A percentile compares a stretch with the other conserved stretches of the same genome.
Conservation (phyloP, 1,284 basidiomycete genomes). For the Rhodotorula sp. region DNA sequence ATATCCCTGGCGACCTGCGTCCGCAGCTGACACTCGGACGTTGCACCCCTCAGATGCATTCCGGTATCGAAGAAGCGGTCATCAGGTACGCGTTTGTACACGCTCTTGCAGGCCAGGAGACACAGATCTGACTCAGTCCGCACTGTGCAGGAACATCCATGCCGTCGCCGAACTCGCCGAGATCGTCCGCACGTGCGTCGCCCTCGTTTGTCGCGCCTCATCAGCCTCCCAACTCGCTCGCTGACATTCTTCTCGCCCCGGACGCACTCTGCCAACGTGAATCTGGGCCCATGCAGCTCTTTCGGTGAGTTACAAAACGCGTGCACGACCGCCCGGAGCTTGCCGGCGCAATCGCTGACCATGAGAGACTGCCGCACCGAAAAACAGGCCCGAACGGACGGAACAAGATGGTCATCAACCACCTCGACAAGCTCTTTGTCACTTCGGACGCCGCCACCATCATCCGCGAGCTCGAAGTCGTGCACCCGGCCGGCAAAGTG, state of each 20-base stretch:
- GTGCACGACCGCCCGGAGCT: not conserved
- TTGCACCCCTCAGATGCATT: constrained; percentile 32
- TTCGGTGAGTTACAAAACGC: constrained; percentile 20
- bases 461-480: constrained; percentile 95
- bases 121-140: not conserved
- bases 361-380: not conserved
- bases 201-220: not conserved
- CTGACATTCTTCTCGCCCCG: not conserved
- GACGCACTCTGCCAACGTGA: not conserved
- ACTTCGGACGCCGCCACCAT: constrained; percentile 99
- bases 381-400: constrained; percentile 60
- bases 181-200: constrained; percentile 73
- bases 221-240: constrained; percentile 80
- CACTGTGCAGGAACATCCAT: constrained; percentile 74
- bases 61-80: constrained; percentile 48
- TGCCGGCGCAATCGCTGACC: not conserved
- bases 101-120: too few relatives aligned
- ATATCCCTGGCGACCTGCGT: not conserved
- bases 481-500: constrained; percentile 96
- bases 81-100: constrained; percentile 38
- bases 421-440: constrained; percentile 91
- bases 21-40: not conserved
- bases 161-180: constrained; percentile 92
- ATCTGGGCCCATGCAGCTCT: constrained; percentile 10
- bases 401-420: constrained; percentile 95